Base-by-base conservation (phyloP, 2,329 filamentous ascomycete species). In the Graphium sp. region DNA sequence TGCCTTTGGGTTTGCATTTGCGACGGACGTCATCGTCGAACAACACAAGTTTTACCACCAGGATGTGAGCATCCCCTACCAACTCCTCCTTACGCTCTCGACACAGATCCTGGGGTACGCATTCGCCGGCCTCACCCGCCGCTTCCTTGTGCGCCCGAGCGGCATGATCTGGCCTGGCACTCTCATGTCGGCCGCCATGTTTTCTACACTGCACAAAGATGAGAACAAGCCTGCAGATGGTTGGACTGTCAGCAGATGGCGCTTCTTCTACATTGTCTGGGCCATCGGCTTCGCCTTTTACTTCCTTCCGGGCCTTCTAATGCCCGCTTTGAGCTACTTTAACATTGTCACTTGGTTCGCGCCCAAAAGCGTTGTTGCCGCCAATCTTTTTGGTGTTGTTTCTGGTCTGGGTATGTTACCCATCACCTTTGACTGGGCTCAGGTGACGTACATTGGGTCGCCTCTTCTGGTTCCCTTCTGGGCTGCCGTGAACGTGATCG, bases 81-180 rank as follows among this genome's bases (percentile, higher is more conserved):
- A 91, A 49, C 56, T 92, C 6, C 62, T 91, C 12, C 68, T 92
- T 23, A 89, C 79, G 1, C 62, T 92, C 11, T 89, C 82, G 3
- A 89, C 82, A 0, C 83, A 92, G 46, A 80, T 89, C 17, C 56
- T 91, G 19, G 83, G 83, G 10, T 91, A 91, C 47, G 74, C 82
- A 4, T 83, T 92, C 46, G 83, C 83, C 28, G 83, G 83, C 2
- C 59, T 92, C 24, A 80, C 80, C 2, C 64, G 82, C 32, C 70
- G 79, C 28, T 89, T 84, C 46, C 62, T 92, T 5, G 82, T 92
- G 17, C 71, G 81, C 16, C 83, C 83, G 1, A 80, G 78, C 35
- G 80, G 80, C 34, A 91, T 92, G 78, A 83, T 92, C 26, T 92
- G 83, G 83, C 83, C 83, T 2, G 77, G 78, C 14, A 91, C 83